Percentiles rank a stretch among this genome's conserved stretches.
Conservation (phyloP, 768 basidiomycete genomes). For the Tricholoma flavovirens region DNA sequence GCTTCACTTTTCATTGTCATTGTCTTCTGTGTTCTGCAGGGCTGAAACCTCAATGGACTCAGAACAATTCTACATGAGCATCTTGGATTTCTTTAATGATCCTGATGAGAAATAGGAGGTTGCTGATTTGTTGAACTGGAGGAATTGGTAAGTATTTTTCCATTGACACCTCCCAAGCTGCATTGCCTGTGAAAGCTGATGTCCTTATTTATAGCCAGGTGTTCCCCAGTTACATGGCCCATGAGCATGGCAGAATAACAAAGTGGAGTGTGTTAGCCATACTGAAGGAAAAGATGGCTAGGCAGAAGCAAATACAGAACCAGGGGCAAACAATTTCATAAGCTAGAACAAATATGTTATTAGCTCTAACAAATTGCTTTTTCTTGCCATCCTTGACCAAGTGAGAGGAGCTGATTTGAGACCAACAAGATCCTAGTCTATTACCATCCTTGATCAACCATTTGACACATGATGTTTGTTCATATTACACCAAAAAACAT, state of each 20-base stretch:
- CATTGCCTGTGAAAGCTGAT: neutral
- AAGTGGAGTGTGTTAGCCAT: neutral
- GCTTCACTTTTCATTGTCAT: slow-evolving; percentile 2
- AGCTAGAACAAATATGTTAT: too few species aligned
- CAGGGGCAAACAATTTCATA: too few species aligned
- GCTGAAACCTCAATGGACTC: neutral
- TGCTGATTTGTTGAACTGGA: slow-evolving; percentile 1
- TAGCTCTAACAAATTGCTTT: too few species aligned
- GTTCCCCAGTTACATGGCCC: neutral
- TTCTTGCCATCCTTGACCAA: too few species aligned
- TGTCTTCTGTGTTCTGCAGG: neutral
- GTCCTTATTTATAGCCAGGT: neutral
- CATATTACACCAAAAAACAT: too few species aligned
- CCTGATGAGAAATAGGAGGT: neutral
- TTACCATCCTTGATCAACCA: too few species aligned
- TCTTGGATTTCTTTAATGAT: neutral
- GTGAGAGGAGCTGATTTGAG: too few species aligned
- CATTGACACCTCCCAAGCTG: too few species aligned
- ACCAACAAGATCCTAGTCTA: too few species aligned
- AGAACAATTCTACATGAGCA: neutral
- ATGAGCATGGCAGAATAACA: neutral
- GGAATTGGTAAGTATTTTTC: neutral
- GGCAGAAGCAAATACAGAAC: too few species aligned
- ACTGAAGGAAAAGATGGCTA: neutral
- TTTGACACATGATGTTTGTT: too few species aligned